Base-by-base conservation (phyloP, 768 basidiomycete species). In the Lactifluus rugatus region DNA sequence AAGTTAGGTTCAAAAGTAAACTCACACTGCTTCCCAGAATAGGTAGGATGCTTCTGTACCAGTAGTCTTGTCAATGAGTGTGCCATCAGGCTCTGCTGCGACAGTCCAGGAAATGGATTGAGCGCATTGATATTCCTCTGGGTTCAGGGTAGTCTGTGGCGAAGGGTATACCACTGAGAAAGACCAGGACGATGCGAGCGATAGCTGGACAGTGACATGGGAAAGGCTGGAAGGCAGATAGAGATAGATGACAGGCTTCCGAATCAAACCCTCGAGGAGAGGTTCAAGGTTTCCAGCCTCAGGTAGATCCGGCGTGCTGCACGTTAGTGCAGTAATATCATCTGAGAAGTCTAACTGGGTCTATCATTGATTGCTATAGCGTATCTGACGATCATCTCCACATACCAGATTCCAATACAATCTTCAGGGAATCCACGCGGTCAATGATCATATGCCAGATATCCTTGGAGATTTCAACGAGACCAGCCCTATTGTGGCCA, bases 231-330 rank as follows among this genome's bases (percentile, higher is more conserved):
- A 46, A 1, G 54, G 48, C 2, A 53, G 53, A 10, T 31, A 51
- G 28, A 55, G 42, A 31, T 55, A 60, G 25, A 60, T 47, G 23
- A 60, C 45, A 16, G 54, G 59, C 37, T 60, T 60, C n/a, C 52
- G 54, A 23, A 19, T 10, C 11, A 5, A n/a, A n/a, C n/a, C n/a
- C n/a, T n/a, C n/a, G n/a, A n/a, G n/a, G n/a, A n/a, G n/a, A n/a
- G n/a, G n/a, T n/a, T n/a, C n/a, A n/a, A n/a, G n/a, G n/a, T n/a
- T n/a, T n/a, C 31, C 8, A 17, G 17, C 28, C 6, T 2, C 28
- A 31, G 28, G 28, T 31, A 31, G 28, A 5, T 31, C 28, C 28
- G 28, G 28, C 28, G 28, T 31, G 9, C 28, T 1, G 9, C 28
- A 4, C 2, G 6, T 9, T 4, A 9, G 9, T 9, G 6, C 28